Conservation (phyloP, 495 filamentous ascomycete genomes). For the Penicillium parvum region DNA sequence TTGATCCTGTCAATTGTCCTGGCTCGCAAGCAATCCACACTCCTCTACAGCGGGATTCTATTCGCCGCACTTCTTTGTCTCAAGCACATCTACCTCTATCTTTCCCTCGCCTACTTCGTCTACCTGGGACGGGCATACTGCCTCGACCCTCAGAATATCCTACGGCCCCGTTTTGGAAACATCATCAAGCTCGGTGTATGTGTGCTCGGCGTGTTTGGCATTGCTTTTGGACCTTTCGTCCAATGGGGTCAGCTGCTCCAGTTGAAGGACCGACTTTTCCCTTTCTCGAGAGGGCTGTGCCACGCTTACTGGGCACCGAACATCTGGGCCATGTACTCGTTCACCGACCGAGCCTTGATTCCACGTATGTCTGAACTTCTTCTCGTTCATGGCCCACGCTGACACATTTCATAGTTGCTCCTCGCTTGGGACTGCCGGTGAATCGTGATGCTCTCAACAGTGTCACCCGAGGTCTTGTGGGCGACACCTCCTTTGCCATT, state of each 20-base stretch:
- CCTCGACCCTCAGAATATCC: slow-evolving; percentile 70
- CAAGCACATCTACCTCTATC: slow-evolving; percentile 98
- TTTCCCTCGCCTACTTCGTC: slow-evolving; percentile 94
- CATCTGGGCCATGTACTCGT: slow-evolving; percentile 95
- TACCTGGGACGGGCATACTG: slow-evolving; percentile 85
- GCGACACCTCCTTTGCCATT: slow-evolving; percentile 92
- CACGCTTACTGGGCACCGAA: slow-evolving; percentile 99
- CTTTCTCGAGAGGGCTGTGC: slow-evolving; percentile 87
- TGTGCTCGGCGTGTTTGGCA: slow-evolving; percentile 65
- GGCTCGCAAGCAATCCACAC: slow-evolving; percentile 69
- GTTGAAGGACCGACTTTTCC: slow-evolving; percentile 78
- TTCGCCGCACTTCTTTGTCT: slow-evolving; percentile 86
- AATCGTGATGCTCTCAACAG: slow-evolving; percentile 73
- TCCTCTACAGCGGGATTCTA: slow-evolving; percentile 71
- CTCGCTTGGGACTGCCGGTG: slow-evolving; percentile 67
- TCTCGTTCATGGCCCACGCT: slow-evolving; percentile 14
- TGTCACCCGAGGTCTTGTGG: slow-evolving; percentile 87
- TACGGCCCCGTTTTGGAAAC: slow-evolving; percentile 73
- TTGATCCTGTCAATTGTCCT: slow-evolving; percentile 79
- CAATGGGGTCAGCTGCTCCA: slow-evolving; percentile 85
- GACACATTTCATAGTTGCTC: slow-evolving; percentile 57
- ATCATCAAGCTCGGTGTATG: slow-evolving; percentile 73
- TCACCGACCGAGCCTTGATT: slow-evolving; percentile 78
- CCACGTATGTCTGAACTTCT: slow-evolving; percentile 48
- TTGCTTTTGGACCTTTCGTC: slow-evolving; percentile 88